phyloP scores from a whole-genome alignment of 2,329 filamentous ascomycete genomes.

The Zalaria sp. region DNA sequence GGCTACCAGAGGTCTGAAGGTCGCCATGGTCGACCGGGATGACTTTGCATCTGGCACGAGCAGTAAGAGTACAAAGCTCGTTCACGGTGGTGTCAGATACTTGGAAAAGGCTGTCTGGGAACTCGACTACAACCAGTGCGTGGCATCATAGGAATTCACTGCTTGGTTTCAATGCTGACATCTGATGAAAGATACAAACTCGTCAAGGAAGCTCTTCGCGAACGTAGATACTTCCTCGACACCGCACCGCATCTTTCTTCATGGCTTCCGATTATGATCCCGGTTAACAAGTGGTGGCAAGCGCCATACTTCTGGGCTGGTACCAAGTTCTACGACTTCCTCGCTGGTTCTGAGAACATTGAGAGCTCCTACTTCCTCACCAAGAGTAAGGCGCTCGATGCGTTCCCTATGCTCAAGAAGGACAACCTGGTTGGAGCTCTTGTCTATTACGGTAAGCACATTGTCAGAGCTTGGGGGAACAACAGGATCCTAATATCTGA shows the following conservation, averaged over 20 bases:
- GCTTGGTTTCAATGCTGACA: slow-evolving; percentile 4
- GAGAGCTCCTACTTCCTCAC: slow-evolving; percentile 83
- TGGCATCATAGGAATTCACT: neutral
- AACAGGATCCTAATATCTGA: neutral
- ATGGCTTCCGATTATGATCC: slow-evolving; percentile 75
- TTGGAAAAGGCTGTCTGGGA: slow-evolving; percentile 80
- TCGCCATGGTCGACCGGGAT: slow-evolving; percentile 69
- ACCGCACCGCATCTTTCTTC: slow-evolving; percentile 69
- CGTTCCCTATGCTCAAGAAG: slow-evolving; percentile 78
- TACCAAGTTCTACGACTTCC: slow-evolving; percentile 71
- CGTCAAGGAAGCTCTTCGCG: slow-evolving; percentile 67
- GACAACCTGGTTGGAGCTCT: slow-evolving; percentile 66
- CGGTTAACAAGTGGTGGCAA: slow-evolving; percentile 72
- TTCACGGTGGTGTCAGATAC: slow-evolving; percentile 74
- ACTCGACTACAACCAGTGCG: slow-evolving; percentile 65
- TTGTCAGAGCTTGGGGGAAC: neutral
- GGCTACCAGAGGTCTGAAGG: slow-evolving; percentile 62
- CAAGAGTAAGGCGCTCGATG: slow-evolving; percentile 71
- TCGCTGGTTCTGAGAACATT: slow-evolving; percentile 76
- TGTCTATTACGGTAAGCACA: slow-evolving; percentile 59
- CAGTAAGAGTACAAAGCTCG: slow-evolving; percentile 77
- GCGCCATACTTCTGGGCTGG: slow-evolving; percentile 66
- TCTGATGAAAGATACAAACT: slow-evolving; percentile 40
- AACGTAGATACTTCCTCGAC: slow-evolving; percentile 71
- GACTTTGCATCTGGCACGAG: slow-evolving; percentile 73